A percentile compares a stretch with the other conserved stretches of the same genome.
phyloP scores from a whole-genome alignment of 2,329 filamentous ascomycete genomes.

The Xylaria sp. region DNA sequence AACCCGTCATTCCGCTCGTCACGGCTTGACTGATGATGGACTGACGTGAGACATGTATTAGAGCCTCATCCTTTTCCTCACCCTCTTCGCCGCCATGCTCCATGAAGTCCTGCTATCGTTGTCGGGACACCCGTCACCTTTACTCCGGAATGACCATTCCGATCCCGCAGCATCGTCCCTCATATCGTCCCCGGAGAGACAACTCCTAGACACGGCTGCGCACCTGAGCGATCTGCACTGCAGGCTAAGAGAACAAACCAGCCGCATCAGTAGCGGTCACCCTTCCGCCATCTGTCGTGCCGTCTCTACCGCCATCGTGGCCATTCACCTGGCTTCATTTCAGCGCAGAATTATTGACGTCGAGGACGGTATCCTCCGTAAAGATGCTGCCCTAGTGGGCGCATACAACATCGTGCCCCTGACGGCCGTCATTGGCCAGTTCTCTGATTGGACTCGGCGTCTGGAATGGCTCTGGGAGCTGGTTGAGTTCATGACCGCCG shows the following conservation, averaged over 20 bases:
- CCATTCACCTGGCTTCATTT: slow-evolving; percentile 80
- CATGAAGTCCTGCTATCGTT: slow-evolving; percentile 98
- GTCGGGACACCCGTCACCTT: slow-evolving; percentile 89
- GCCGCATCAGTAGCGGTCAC: slow-evolving; percentile 75
- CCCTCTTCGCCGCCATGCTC: slow-evolving; percentile 71
- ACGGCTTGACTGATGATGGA: neutral
- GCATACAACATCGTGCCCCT: slow-evolving; percentile 94
- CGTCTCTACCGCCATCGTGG: slow-evolving; percentile 80
- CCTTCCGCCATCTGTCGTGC: slow-evolving; percentile 86
- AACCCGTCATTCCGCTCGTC: slow-evolving; percentile 3
- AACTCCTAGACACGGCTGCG: slow-evolving; percentile 80
- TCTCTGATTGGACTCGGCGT: slow-evolving; percentile 84
- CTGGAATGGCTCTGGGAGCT: slow-evolving; percentile 88
- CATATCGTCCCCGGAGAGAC: slow-evolving; percentile 81
- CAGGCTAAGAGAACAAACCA: slow-evolving; percentile 73
- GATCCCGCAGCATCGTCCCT: slow-evolving; percentile 59
- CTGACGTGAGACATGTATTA: slow-evolving; percentile 29
- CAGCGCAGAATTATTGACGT: slow-evolving; percentile 86
- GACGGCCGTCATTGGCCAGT: slow-evolving; percentile 83
- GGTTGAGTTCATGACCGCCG: slow-evolving; percentile 71
- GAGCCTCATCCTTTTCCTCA: slow-evolving; percentile 29
- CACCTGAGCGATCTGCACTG: slow-evolving; percentile 82
- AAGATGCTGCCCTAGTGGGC: slow-evolving; percentile 83
- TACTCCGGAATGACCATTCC: slow-evolving; percentile 70
- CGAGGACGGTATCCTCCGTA: slow-evolving; percentile 78